Conservation (phyloP, 2,329 filamentous ascomycete genomes). For the Penicillium decumbens region DNA sequence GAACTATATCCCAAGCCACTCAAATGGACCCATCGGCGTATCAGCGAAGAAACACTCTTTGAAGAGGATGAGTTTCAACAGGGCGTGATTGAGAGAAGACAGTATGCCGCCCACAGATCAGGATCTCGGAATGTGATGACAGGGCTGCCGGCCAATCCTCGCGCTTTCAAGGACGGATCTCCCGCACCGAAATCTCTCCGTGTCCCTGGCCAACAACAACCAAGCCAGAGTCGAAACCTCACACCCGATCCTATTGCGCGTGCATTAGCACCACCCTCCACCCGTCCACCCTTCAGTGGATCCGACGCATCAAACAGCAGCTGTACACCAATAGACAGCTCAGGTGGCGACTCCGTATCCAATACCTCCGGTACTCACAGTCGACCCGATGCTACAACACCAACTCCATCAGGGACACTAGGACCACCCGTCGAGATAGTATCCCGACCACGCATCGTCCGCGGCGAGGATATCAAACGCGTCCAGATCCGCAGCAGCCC, state of each 20-base stretch:
- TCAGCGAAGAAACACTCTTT: constrained; percentile 35
- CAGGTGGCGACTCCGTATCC: constrained; percentile 4
- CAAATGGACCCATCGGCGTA: constrained; percentile 28
- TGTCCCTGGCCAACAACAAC: constrained; percentile 5
- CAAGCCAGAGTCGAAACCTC: background rate
- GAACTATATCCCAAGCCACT: constrained; percentile 39
- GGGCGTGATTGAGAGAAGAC: background rate
- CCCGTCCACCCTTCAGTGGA: constrained; percentile 1
- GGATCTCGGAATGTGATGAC: constrained; percentile 1
- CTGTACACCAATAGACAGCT: constrained; percentile 7
- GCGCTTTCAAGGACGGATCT: constrained; percentile 31
- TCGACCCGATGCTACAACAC: constrained; percentile 16
- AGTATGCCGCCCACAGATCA: background rate
- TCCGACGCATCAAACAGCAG: constrained; percentile 12
- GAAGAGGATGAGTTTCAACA: constrained; percentile 34
- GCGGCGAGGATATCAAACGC: constrained; percentile 31
- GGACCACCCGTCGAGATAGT: constrained; percentile 29
- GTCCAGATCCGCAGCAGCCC: constrained; percentile 31
- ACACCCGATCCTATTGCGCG: background rate
- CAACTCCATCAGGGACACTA: constrained; percentile 14
- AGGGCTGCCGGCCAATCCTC: constrained; percentile 35
- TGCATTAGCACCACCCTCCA: constrained; percentile 6
- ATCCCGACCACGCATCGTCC: constrained; percentile 32
- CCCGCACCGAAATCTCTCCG: constrained; percentile 15
- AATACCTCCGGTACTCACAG: constrained; percentile 1